phyloP scores from a whole-genome alignment of 148 eudicot species.

The Arctostaphylos glauca region DNA sequence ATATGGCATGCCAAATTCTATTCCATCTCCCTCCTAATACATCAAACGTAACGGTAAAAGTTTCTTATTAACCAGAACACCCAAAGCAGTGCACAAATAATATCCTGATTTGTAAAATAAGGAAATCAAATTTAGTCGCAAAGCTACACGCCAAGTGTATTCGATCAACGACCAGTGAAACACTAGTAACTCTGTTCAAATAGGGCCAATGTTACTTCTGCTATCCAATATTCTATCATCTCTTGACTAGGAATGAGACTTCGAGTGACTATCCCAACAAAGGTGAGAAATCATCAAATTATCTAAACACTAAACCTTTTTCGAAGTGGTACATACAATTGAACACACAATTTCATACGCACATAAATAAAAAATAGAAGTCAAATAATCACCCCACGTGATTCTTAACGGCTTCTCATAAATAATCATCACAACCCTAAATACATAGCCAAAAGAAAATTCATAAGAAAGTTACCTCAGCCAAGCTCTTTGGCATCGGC shows the following conservation, averaged over 20 bases:
- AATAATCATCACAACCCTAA: not conserved
- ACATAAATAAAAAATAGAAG: not conserved
- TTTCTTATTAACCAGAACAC: not conserved
- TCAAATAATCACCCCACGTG: not conserved
- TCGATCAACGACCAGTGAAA: not conserved
- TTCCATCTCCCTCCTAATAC: not conserved
- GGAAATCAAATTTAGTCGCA: not conserved
- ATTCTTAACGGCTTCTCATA: not conserved
- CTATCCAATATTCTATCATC: not conserved
- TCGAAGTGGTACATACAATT: not conserved
- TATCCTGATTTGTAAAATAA: not conserved
- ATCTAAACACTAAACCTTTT: not conserved
- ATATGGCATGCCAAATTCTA: not conserved
- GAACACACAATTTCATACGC: not conserved
- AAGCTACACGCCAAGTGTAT: not conserved
- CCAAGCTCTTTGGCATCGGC: conserved; percentile 71
- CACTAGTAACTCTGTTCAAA: not conserved
- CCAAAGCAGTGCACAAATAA: not conserved
- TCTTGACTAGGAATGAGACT: not conserved
- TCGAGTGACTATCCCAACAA: not conserved
- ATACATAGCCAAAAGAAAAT: not conserved
- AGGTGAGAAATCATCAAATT: not conserved
- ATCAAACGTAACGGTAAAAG: not conserved
- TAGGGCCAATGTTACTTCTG: not conserved
- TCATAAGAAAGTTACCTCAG: conserved; percentile 49